Base-by-base conservation (phyloP, 805 yeast genomes). In the Candida montana region DNA sequence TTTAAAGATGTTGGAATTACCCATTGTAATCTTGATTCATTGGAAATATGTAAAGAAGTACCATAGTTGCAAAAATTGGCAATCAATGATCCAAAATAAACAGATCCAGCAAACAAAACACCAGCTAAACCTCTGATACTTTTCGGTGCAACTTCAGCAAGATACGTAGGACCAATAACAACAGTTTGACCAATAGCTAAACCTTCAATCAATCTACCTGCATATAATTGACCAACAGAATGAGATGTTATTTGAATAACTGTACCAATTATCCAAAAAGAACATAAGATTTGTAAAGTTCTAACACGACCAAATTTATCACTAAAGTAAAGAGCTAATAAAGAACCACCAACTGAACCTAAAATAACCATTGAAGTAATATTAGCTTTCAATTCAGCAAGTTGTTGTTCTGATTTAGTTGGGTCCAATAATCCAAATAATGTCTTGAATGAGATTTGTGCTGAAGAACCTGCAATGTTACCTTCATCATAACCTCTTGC, bases 401-500 rank as follows among this genome's bases (percentile, higher is more conserved):
- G 32, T 12, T 65, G 54, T 6, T 54, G 29, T 4, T 47, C 59
- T 5, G 71, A 37, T 46, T 65, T 66, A 20, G 50, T 46, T 6
- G 62, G 52, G 49, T 73, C 75, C 13, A 58, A 52, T 20, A 77
- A 62, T 0, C 77, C 77, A 50, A 75, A 74, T 37, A 57, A 56
- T 7, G 52, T 40, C 26, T 51, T 58, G 53, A 77, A 77, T 0
- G 74, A 62, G 3, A 48, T 44, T 49, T 71, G 77, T 11, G 71
- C 63, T 17, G 71, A 59, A 6, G 68, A 58, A 11, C 77, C 78
- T 9, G 76, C 59, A 27, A 71, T 64, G 45, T 59, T 59, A 27
- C 82, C 82, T 54, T 77, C 82, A 54, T 77, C 82, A 35, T 64
- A 68, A 12, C 82, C 83, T 57, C 83, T 59, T 5, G 78, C 77